Base-by-base conservation (phyloP, 1,284 basidiomycete species). In the Marasmius fiardii region DNA sequence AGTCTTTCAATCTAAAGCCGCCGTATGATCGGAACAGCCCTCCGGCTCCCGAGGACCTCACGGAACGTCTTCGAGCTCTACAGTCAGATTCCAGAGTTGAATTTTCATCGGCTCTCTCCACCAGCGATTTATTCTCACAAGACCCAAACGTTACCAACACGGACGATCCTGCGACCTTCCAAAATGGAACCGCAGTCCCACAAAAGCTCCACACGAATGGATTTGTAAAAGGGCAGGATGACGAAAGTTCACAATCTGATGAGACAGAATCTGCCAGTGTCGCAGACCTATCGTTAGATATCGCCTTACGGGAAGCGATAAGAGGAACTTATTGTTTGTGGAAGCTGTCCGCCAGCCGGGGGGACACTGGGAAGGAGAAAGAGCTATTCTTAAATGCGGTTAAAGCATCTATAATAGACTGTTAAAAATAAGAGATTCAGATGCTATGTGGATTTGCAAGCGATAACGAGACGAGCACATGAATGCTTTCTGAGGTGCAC, bases 241-340 rank as follows among this genome's bases (percentile, higher is more conserved):
- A 43, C 41, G 39, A 18, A 34, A 18, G 24, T 51, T 51, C 48
- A n/a, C 54, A 28, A 18, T 51, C 47, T 16, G 7, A 33, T 48
- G n/a, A 57, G 56, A n/a, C 53, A 60, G 45, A 55, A 56, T 24
- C 43, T 51, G 26, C 39, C 33, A 33, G 44, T 51, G 20, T 59
- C 43, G 24, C 45, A 52, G 1, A 52, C 21, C 63, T 59, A 14
- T 63, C 67, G 28, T 10, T 31, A 3, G 65, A 64, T 10, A 60
- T 59, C n/a, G 60, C 68, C 10, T 60, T 73, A 56, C 70, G 61
- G 51, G 71, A 74, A 28, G 72, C 77, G 31, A 73, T 85, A 45
- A 72, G 73, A 41, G 78, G 78, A 7, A 61, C 84, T 28, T 85
- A 78, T 65, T 69, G 64, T 16, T 68, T 86, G 24, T 86, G 83